Evolutionary conservation across 495 filamentous ascomycete species (phyloP).

Genomic region (Chaetomium tenue): DNA sequence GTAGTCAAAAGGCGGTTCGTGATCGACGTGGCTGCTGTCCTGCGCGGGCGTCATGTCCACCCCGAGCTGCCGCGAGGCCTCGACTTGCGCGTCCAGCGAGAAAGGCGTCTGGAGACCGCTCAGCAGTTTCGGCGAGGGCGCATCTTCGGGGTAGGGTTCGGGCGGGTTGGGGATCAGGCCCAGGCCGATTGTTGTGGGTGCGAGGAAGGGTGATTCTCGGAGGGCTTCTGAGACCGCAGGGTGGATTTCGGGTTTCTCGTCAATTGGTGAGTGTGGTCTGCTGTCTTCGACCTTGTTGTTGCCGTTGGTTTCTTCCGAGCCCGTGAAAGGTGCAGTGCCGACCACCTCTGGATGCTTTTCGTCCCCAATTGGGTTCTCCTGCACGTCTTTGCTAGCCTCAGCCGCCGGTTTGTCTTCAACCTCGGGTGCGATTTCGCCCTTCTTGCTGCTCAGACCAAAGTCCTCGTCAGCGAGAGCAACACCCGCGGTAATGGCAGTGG

Average conservation of each 20-base stretch:
- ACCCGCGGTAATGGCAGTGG: not conserved
- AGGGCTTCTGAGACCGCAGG: constrained; percentile 18
- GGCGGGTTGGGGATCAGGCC: constrained; percentile 36
- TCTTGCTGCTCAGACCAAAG: constrained; percentile 28
- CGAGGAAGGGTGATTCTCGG: not conserved
- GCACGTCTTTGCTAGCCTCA: constrained; percentile 1
- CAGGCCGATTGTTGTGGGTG: constrained; percentile 23
- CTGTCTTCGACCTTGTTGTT: not conserved
- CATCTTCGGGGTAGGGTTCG: constrained; percentile 29
- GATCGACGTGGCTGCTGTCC: constrained; percentile 39
- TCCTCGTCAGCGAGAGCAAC: constrained; percentile 21
- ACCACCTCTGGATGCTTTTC: constrained; percentile 1
- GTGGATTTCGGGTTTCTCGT: constrained; percentile 22
- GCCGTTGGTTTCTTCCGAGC: not conserved
- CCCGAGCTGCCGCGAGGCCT: constrained; percentile 4
- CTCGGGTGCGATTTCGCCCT: constrained; percentile 24
- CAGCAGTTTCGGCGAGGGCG: constrained; percentile 33
- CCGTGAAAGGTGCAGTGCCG: not conserved
- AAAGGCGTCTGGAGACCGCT: constrained; percentile 24
- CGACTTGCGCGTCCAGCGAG: constrained; percentile 25
- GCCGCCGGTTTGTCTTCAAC: constrained; percentile 11
- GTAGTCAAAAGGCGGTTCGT: constrained; percentile 43
- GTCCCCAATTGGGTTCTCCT: not conserved
- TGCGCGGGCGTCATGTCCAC: constrained; percentile 38
- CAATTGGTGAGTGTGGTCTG: constrained; percentile 10